Evolutionary conservation across 768 basidiomycete species (phyloP), one percentile per base, ranked within the genome.

Genomic region (Tricholoma bakamatsutake): DNA sequence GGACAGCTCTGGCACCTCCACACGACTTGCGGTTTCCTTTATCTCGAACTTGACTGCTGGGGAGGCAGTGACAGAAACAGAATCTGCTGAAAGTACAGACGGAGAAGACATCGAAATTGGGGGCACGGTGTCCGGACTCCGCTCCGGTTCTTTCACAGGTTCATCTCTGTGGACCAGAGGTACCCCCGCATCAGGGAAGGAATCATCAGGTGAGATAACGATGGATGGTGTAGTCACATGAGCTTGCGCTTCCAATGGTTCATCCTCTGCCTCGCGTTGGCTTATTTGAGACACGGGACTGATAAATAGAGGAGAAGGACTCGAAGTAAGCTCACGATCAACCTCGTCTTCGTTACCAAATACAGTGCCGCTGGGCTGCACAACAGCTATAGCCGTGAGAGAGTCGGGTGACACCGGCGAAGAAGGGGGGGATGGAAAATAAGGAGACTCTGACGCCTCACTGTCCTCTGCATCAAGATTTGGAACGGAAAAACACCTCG

Each of bases 401-500:
- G 46, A 31, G n/a, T 30, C 28, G 54, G 69, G 63, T 9, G 68
- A 67, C 10, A 61, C 63, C 8, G 66, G 66, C n/a, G 71, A 64
- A 49, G 63, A 63, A 2, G 69, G 57, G 12, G 69, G 66, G 3
- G 67, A 63, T 1, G 71, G 68, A 18, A 72, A 72, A 9, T 9
- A 54, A 30, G 70, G 69, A 24, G 65, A 64, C 52, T 67, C 67
- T 33, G 63, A 63, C 2, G 50, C 49, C n/a, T 60, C 56, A 27
- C 17, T 45, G 34, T 59, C 56, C 30, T 55, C 56, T 17, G 39
- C 34, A 45, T 62, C 59, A 12, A 55, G 33, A 10, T 27, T 21
- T 15, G 71, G 67, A 48, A 69, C 55, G 9, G 75, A 75, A 39
- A 73, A 64, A 4, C 68, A 69, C 49, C 73, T 56, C n/a, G 55